phyloP scores from a whole-genome alignment of 148 eudicot species.

The Nyssa sinensis region DNA sequence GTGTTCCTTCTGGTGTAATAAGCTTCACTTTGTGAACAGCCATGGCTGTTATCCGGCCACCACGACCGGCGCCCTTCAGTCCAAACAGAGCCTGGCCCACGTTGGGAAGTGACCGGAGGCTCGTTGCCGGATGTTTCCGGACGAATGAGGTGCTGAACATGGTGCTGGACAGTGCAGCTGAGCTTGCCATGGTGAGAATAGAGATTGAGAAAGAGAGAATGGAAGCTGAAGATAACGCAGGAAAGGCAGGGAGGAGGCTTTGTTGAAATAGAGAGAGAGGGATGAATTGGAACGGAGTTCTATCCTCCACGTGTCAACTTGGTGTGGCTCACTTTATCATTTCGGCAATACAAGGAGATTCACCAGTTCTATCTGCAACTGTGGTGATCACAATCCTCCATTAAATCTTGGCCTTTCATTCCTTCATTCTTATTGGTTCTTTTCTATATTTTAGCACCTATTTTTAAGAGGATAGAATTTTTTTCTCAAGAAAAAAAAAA shows the following conservation, averaged over 20 bases:
- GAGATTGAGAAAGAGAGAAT: not conserved
- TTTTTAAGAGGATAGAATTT: too few relatives aligned
- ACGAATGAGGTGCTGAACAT: slow-evolving; percentile 54
- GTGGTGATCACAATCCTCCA: not conserved
- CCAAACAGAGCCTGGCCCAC: slow-evolving; percentile 44
- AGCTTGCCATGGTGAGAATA: slow-evolving; percentile 27
- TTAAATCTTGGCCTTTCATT: slow-evolving; percentile 12
- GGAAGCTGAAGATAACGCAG: not conserved
- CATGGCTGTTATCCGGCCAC: slow-evolving; percentile 44
- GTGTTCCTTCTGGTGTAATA: slow-evolving; percentile 43
- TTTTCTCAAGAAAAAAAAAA: too few relatives aligned
- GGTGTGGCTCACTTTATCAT: slow-evolving; percentile 20
- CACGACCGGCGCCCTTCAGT: slow-evolving; percentile 32
- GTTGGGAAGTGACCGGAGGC: slow-evolving; percentile 37
- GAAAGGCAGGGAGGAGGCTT: slow-evolving; percentile 21
- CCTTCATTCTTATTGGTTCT: not conserved
- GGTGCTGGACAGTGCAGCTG: slow-evolving; percentile 39
- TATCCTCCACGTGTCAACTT: slow-evolving; percentile 32
- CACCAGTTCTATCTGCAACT: not conserved
- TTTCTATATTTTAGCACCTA: too few relatives aligned
- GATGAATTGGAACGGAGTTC: slow-evolving; percentile 4
- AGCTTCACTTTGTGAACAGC: slow-evolving; percentile 61
- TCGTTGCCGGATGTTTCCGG: slow-evolving; percentile 31
- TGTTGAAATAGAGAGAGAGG: slow-evolving; percentile 23
- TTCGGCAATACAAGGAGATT: slow-evolving; percentile 10